Evolutionary conservation across 1,284 basidiomycete species (phyloP).

Genomic region (Cutaneotrichosporon sp.): DNA sequence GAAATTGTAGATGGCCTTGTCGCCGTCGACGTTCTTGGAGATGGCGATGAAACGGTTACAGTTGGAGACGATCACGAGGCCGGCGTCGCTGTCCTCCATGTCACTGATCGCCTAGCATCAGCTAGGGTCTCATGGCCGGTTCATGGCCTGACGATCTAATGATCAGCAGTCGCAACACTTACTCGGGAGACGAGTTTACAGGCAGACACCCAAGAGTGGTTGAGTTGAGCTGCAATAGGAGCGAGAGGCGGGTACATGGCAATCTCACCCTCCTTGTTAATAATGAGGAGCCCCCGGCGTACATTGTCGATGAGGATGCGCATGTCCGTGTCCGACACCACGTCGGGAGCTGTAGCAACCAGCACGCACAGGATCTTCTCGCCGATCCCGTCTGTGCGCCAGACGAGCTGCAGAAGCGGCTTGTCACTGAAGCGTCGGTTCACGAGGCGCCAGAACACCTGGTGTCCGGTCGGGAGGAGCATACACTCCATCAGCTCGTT

Average conservation of each 20-base stretch:
- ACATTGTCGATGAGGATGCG: neutral
- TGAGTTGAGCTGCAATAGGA: neutral
- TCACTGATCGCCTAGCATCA: neutral
- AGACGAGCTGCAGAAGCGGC: conserved; percentile 6
- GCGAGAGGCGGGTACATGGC: neutral
- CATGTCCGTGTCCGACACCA: conserved; percentile 1
- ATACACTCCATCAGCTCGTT: conserved; percentile 15
- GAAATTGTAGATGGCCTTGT: conserved; percentile 1
- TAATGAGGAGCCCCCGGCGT: neutral
- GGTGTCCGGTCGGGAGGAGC: conserved; percentile 10
- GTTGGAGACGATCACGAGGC: conserved; percentile 9
- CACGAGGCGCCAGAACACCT: conserved; percentile 8
- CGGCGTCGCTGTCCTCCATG: neutral
- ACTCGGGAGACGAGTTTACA: neutral
- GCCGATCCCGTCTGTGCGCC: neutral
- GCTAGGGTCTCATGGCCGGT: no score
- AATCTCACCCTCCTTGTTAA: neutral
- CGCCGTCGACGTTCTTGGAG: neutral
- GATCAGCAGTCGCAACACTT: no score
- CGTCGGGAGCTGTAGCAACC: neutral
- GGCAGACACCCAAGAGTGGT: neutral
- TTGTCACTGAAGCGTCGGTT: neutral
- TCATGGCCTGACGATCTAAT: no score
- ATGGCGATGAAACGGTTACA: conserved; percentile 11
- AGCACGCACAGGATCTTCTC: conserved; percentile 1